Conservation (phyloP, 768 basidiomycete species). For the Suillus alpinus region DNA sequence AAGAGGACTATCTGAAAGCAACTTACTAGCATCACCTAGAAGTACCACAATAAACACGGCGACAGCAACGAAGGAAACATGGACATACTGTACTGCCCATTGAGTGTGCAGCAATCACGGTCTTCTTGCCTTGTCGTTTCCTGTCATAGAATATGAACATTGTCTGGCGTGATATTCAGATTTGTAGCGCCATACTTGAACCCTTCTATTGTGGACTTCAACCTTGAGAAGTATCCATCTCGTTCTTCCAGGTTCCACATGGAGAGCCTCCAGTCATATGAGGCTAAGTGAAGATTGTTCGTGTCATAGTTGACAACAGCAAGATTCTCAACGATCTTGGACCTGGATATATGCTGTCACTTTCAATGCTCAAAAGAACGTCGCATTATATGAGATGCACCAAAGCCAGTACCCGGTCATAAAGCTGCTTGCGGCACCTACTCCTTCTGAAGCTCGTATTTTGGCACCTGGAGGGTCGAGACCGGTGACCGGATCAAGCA, state of each 20-base stretch:
- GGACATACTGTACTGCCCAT: slow-evolving; percentile 76
- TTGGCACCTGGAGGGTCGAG: slow-evolving; percentile 85
- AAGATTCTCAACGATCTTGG: slow-evolving; percentile 91
- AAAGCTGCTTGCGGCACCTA: slow-evolving; percentile 84
- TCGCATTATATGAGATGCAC: slow-evolving; percentile 35
- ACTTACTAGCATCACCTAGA: slow-evolving; percentile 42
- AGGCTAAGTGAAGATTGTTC: slow-evolving; percentile 78
- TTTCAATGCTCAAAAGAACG: not conserved
- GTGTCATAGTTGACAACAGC: slow-evolving; percentile 93
- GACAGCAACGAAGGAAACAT: not conserved
- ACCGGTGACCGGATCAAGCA: slow-evolving; percentile 89
- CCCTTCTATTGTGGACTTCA: slow-evolving; percentile 80
- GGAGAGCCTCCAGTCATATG: slow-evolving; percentile 90
- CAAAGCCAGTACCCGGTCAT: slow-evolving; percentile 95
- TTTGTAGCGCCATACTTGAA: slow-evolving; percentile 49
- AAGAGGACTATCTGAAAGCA: not conserved
- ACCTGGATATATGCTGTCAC: slow-evolving; percentile 42
- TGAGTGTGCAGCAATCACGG: slow-evolving; percentile 81
- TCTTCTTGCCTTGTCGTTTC: slow-evolving; percentile 67
- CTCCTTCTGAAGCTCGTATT: slow-evolving; percentile 88
- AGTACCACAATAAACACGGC: slow-evolving; percentile 47
- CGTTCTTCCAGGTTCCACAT: slow-evolving; percentile 90
- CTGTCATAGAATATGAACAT: slow-evolving; percentile 32
- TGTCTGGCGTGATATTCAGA: not conserved
- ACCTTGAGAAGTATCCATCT: slow-evolving; percentile 83